These are phyloP conservation scores for Didymella glomerata DNA, from an alignment of 2,329 filamentous ascomycete species.

Conservation along the genomic window DNA sequence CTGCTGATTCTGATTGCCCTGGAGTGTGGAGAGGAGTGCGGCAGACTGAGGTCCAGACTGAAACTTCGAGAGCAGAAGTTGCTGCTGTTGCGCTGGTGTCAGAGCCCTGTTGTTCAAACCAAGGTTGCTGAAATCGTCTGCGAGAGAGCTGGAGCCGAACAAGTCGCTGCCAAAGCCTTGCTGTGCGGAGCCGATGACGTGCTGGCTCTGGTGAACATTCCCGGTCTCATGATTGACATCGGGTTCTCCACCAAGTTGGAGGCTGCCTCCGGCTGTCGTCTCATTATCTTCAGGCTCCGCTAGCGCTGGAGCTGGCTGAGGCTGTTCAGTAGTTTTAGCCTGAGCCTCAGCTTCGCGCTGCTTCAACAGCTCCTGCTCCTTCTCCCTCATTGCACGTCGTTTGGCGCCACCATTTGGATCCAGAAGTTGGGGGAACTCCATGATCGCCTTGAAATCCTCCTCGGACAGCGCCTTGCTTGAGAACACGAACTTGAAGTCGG, in stretches of 20 bases:
- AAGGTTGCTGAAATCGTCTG: constrained; percentile 51
- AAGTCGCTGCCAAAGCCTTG: constrained; percentile 59
- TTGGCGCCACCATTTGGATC: constrained; percentile 84
- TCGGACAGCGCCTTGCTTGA: constrained; percentile 52
- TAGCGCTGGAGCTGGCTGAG: constrained; percentile 25
- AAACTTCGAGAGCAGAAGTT: constrained; percentile 69
- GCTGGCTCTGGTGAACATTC: constrained; percentile 68
- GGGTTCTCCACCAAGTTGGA: constrained; percentile 90
- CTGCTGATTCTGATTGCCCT: constrained; percentile 56
- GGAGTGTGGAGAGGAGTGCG: constrained; percentile 61
- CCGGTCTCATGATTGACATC: constrained; percentile 74
- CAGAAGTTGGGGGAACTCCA: constrained; percentile 77
- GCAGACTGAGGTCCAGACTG: constrained; percentile 62
- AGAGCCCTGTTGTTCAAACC: constrained; percentile 72
- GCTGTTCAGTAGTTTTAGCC: constrained; percentile 55
- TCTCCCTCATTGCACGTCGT: constrained; percentile 73
- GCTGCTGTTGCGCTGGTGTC: constrained; percentile 79
- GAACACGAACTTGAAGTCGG: constrained; percentile 64
- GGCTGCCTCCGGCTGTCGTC: constrained; percentile 72
- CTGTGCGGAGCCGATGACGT: constrained; percentile 78
- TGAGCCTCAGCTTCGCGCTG: constrained; percentile 62
- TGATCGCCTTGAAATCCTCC: constrained; percentile 62
- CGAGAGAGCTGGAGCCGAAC: constrained; percentile 47
- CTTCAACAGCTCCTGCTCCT: constrained; percentile 67
- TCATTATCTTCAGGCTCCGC: constrained; percentile 75